These are phyloP conservation scores for Carex scoparia DNA, from an alignment of 176 grass and related monocot species.

Conservation along the genomic window DNA sequence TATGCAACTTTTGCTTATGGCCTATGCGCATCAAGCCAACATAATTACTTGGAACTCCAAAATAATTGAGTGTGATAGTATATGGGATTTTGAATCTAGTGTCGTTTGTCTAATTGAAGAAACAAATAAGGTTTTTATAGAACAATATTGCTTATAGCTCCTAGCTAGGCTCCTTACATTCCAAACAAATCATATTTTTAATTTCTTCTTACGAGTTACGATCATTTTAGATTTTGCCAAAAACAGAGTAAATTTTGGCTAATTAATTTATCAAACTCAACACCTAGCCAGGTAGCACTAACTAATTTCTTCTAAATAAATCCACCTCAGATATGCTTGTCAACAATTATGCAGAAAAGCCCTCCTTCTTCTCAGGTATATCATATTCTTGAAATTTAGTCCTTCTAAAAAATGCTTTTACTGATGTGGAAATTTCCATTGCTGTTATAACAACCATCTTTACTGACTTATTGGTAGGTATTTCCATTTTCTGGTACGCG, in stretches of 20 bases:
- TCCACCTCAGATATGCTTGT: background rate
- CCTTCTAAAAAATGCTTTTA: background rate
- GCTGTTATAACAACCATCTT: background rate
- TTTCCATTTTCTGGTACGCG: background rate
- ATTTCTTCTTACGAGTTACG: background rate
- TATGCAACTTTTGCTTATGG: conserved; percentile 16
- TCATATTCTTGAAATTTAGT: no score
- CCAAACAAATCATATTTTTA: background rate
- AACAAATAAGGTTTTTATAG: background rate
- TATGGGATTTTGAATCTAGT: conserved; percentile 9
- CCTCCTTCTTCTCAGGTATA: background rate
- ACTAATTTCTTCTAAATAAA: background rate
- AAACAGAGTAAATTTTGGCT: background rate
- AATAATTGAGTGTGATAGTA: background rate
- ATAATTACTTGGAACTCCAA: background rate
- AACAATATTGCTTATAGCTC: background rate
- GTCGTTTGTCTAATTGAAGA: background rate
- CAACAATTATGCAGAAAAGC: background rate
- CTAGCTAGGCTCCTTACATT: background rate
- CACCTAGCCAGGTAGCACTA: background rate
- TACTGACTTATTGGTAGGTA: background rate
- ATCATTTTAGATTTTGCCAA: background rate
- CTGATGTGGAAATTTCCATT: background rate
- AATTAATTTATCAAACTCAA: no score
- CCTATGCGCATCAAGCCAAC: conserved; percentile 3